Conservation (phyloP, 2,329 filamentous ascomycete species). For the Neonectria neomacrospora region DNA sequence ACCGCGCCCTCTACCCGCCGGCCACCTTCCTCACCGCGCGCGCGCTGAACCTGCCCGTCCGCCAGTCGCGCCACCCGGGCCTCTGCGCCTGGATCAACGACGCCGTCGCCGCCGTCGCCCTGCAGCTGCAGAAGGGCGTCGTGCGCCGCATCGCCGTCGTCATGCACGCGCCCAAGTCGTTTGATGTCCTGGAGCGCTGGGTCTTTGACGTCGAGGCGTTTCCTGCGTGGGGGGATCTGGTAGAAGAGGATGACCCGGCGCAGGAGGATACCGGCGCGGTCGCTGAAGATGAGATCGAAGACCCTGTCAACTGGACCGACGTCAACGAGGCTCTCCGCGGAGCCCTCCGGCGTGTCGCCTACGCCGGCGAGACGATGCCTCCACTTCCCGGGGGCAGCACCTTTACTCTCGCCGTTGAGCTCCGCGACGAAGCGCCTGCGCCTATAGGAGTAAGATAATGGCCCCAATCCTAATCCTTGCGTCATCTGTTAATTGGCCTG, state of each 20-base stretch:
- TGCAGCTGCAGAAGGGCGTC: conserved; percentile 71
- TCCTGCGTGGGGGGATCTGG: conserved; percentile 50
- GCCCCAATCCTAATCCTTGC: background rate
- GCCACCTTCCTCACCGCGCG: conserved; percentile 81
- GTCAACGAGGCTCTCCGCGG: conserved; percentile 79
- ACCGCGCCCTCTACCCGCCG: conserved; percentile 81
- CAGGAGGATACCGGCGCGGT: conserved; percentile 46
- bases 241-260: conserved; percentile 22
- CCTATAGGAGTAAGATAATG: conserved; percentile 65
- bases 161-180: conserved; percentile 54
- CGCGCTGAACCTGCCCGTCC: conserved; percentile 85
- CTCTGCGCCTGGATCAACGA: conserved; percentile 89
- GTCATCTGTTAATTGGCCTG: conserved; percentile 16
- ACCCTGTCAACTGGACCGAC: conserved; percentile 63
- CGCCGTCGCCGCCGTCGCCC: conserved; percentile 77
- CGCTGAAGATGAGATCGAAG: conserved; percentile 33
- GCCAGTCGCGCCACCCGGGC: conserved; percentile 85
- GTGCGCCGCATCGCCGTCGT: conserved; percentile 61
- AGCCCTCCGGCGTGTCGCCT: conserved; percentile 70
- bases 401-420: conserved; percentile 80
- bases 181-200: conserved; percentile 68
- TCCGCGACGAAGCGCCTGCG: conserved; percentile 68
- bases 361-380: conserved; percentile 66
- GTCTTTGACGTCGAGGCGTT: conserved; percentile 67
- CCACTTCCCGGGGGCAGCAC: conserved; percentile 73